Percentiles rank a stretch among this genome's conserved stretches.
Conservation (phyloP, 805 yeast species). For the Starmerella floris region DNA sequence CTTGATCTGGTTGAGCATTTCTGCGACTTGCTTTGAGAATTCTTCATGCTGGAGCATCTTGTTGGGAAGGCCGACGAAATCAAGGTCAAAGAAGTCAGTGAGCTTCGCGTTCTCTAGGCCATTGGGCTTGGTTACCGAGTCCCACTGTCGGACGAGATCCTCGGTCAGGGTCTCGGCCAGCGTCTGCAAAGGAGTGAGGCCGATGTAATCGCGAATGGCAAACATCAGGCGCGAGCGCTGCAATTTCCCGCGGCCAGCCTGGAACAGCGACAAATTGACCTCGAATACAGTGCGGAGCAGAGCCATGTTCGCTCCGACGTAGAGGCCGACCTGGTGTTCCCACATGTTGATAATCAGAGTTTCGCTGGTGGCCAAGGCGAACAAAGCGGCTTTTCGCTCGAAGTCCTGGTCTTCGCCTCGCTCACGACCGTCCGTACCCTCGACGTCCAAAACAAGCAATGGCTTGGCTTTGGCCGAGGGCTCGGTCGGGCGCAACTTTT, state of each 20-base stretch:
- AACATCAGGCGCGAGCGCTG: conserved; percentile 37
- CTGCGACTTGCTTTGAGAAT: conserved; percentile 46
- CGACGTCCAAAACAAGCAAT: conserved; percentile 73
- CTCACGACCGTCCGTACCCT: conserved; percentile 96
- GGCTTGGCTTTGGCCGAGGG: conserved; percentile 4
- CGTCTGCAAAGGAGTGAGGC: conserved; percentile 66
- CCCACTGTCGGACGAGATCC: conserved; percentile 73
- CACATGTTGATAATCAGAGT: conserved; percentile 83
- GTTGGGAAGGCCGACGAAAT: conserved; percentile 72
- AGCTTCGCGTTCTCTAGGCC: conserved; percentile 43
- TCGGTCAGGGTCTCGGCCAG: conserved; percentile 52
- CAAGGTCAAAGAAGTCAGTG: conserved; percentile 70
- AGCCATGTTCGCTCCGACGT: conserved; percentile 97
- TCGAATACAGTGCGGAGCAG: conserved; percentile 89
- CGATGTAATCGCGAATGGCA: conserved; percentile 86
- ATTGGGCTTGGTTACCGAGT: conserved; percentile 56
- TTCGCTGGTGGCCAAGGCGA: conserved; percentile 86
- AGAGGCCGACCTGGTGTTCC: conserved; percentile 94
- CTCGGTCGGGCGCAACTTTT: conserved; percentile 20
- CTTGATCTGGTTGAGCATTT: conserved; percentile 50
- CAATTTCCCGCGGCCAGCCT: conserved; percentile 33
- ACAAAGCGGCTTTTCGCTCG: conserved; percentile 89
- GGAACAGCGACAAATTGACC: conserved; percentile 78
- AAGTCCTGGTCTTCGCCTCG: conserved; percentile 98
- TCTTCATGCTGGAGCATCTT: conserved; percentile 66